Evolutionary conservation across 2,329 filamentous ascomycete species (phyloP), one percentile per base, ranked within the genome.

Genomic region (Dryadomyces quercus-mongolicae): DNA sequence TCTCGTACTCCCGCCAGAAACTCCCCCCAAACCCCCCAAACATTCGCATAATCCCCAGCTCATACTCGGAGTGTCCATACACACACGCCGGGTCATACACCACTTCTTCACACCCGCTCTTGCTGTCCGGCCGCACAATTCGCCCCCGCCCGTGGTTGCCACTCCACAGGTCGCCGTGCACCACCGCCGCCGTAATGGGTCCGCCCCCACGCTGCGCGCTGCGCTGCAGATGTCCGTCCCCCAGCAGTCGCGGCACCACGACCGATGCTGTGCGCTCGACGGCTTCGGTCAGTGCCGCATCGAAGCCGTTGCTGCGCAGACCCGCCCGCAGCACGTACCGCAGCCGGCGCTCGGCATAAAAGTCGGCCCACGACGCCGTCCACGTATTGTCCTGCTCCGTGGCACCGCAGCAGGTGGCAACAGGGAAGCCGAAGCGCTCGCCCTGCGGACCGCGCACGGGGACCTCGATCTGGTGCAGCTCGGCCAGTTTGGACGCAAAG

Each of bases 151-250:
- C 80, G 51, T 86, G 81, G 67, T 96, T 96, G 0, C 92, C 92
- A 59, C 82, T 86, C 92, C 92, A 96, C n/a, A 96, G 68, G 70
- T 96, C 91, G 1, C 92, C 92, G 64, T 97, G 92, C 0, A 95
- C 74, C 6, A 95, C 78, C 0, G 93, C 90, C 0, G 91, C 89
- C n/a, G 66, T 72, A 25, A 93, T 75, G 6, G 48, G n/a, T 2
- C 55, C 56, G 45, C 59, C 57, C 0, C 75, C 77, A 49, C 79
- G 71, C 36, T 22, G n/a, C 20, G 22, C 22, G 40, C 52, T 54
- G 18, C 49, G 56, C 38, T 48, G 55, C 12, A 94, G 67, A 63
- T 83, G 80, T 0, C 70, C 74, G 52, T 88, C 82, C 0, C 84
- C 81, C 13, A 96, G 71, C n/a, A 96, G 69, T 1, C 84, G 71